Evolutionary conservation across 2,329 filamentous ascomycete species (phyloP), one percentile per base, ranked within the genome.

Genomic region (Penicillium sp.): DNA sequence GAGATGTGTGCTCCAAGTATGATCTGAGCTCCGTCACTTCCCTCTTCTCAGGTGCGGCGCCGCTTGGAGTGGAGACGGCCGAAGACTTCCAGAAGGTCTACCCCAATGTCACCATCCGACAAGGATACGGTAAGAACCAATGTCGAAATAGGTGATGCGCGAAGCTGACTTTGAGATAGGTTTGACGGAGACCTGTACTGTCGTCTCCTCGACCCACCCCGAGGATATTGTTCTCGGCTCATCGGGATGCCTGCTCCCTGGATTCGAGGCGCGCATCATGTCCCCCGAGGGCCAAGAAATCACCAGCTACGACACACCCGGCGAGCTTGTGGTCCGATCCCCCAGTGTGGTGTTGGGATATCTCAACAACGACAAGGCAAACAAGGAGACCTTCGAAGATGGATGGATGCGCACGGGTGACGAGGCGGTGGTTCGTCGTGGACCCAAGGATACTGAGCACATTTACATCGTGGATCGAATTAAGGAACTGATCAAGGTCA

Each of bases 381-480:
- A 86, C 17, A 79, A 82, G 45, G 90, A 95, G 68, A 94, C 91
- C 0, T 97, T 91, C 64, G 78, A 85, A 1, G 86, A 91, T 58
- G 79, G 80, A n/a, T 94, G 90, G 84, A 84, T 96, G 80, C 83
- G 83, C 33, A 96, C 92, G 0, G 92, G 92, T 5, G 92, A 97
- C 63, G 90, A 95, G 68, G 90, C 88, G 0, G 77, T 93, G 3
- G 76, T 95, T 9, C 80, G 81, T 2, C 80, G 83, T 63, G 78
- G 84, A 7, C 80, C 83, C 0, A 76, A 78, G 2, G 90, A 90
- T 2, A 76, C 86, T 58, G 90, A 96, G 70, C 92, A 97, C 65
- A 69, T 96, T 42, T 87, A 91, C 67, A 87, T 97, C 52, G 88
- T 91, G 1, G 92, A 96, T 68, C 84, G 92, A 4, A 87, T 89